A percentile compares a stretch with the other conserved stretches of the same genome.
Evolutionary conservation across 306 rosid genomes (phyloP).

Genomic region (Nissolia schottii): DNA sequence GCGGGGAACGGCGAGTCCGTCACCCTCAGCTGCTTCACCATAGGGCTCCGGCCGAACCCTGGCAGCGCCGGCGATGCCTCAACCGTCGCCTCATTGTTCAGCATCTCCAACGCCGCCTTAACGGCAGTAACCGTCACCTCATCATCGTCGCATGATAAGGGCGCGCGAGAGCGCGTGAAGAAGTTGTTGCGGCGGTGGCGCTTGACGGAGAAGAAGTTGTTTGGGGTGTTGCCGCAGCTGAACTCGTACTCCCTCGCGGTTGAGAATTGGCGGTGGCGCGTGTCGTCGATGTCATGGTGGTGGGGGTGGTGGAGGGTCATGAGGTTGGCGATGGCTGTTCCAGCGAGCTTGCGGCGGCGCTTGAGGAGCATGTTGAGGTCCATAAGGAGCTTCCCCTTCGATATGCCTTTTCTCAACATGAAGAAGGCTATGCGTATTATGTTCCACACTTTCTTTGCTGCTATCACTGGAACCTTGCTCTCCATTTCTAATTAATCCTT

Average conservation of each 20-base stretch:
- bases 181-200: slow-evolving; percentile 43
- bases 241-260: slow-evolving; percentile 74
- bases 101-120: slow-evolving; percentile 46
- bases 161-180: slow-evolving; percentile 60
- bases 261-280: slow-evolving; percentile 8
- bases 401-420: slow-evolving; percentile 70
- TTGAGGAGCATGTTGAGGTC: slow-evolving; percentile 71
- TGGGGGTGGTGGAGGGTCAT: slow-evolving; percentile 46
- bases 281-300: not conserved
- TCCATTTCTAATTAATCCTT: slow-evolving; percentile 37
- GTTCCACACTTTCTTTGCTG: slow-evolving; percentile 59
- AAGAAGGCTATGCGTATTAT: slow-evolving; percentile 58
- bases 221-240: slow-evolving; percentile 85
- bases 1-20: slow-evolving; percentile 93
- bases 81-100: slow-evolving; percentile 20
- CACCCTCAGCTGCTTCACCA: slow-evolving; percentile 72
- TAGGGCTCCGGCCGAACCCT: slow-evolving; percentile 48
- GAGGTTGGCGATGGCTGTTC: slow-evolving; percentile 72
- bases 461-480: slow-evolving; percentile 32
- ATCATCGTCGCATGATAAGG: slow-evolving; percentile 51
- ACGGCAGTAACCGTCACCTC: slow-evolving; percentile 26
- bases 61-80: slow-evolving; percentile 61
- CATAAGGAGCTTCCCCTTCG: slow-evolving; percentile 64
- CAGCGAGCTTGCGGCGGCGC: slow-evolving; percentile 79
- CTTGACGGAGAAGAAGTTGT: slow-evolving; percentile 35